Base-by-base conservation (phyloP, 768 basidiomycete genomes). In the Gloeopeniophorella convolvens region DNA sequence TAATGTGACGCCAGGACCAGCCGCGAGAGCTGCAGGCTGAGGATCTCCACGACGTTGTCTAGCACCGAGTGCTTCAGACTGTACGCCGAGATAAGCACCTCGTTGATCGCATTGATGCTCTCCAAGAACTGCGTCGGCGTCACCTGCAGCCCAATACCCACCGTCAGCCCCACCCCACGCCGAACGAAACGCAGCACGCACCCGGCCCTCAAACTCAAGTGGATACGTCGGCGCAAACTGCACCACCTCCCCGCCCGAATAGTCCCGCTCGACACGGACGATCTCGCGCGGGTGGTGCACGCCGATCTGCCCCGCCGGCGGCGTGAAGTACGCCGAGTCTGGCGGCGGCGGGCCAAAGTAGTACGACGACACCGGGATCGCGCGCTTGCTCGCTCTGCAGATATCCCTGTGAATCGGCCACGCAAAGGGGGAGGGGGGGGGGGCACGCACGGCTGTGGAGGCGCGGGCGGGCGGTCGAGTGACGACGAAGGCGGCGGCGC, bases 151-250 rank as follows among this genome's bases (percentile, higher is more conserved):
- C 4, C 16, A 20, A 20, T 31, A 27, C 5, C 18, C 42, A 26
- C 6, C 8, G 10, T 26, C 4, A 45, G 10, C 21, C 6, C 21
- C 16, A 10, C 8, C 20, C 9, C 20, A 13, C 7, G 8, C n/a
- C 4, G 21, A 8, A 18, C n/a, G 34, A 33, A 54, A 40, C 16
- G 12, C 3, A 39, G 20, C 32, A 71, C 88, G 62, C 60, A 95
- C 93, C 66, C 96, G 77, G 39, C 91, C 90, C 59, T 97, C 94
- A 5, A 99, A 73, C 66, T 99, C 96, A 34, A 94, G 69, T 1
- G 91, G 93, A 66, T 86, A 99, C 56, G 84, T 80, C 0, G 90
- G 78, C 28, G 89, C 77, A 65, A 99, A 96, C 68, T 97, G 95
- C 26, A 83, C 77, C 6, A 94, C 72, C 63, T 98, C 95, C 2